These are phyloP conservation scores for Picea glauca DNA, from an alignment of 75 land plant genomes.

Conservation along the genomic window DNA sequence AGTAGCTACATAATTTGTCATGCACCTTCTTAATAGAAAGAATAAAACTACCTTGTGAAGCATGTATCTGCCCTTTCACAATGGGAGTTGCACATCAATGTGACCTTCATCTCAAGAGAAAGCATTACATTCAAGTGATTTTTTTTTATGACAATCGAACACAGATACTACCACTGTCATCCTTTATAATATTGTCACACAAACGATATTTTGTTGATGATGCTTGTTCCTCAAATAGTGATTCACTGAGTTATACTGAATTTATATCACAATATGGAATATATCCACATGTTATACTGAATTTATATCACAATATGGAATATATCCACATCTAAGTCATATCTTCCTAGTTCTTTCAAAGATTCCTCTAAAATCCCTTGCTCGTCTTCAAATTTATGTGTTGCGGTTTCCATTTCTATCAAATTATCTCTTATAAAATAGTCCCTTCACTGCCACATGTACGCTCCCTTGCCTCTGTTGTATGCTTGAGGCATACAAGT, in stretches of 20 bases:
- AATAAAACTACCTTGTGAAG: neutral
- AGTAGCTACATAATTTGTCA: neutral
- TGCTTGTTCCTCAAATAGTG: neutral
- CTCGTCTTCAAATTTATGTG: constrained; percentile 63
- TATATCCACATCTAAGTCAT: constrained; percentile 17
- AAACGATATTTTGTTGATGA: neutral
- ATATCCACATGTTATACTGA: constrained; percentile 40
- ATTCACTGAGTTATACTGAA: neutral
- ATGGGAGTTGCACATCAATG: neutral
- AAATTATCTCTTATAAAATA: constrained; percentile 53
- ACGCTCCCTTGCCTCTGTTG: constrained; percentile 26
- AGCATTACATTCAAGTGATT: neutral
- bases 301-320: neutral
- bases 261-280: constrained; percentile 49
- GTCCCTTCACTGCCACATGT: constrained; percentile 40
- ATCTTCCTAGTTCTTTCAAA: constrained; percentile 14
- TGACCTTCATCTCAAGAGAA: neutral
- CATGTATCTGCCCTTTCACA: neutral
- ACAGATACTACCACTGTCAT: neutral
- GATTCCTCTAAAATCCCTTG: constrained; percentile 36
- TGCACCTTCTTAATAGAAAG: neutral
- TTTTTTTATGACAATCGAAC: neutral
- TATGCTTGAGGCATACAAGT: constrained; percentile 79
- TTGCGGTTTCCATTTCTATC: constrained; percentile 56
- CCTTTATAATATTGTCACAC: neutral